phyloP scores from a whole-genome alignment of 768 basidiomycete species.

The Lepiota subincarnata region DNA sequence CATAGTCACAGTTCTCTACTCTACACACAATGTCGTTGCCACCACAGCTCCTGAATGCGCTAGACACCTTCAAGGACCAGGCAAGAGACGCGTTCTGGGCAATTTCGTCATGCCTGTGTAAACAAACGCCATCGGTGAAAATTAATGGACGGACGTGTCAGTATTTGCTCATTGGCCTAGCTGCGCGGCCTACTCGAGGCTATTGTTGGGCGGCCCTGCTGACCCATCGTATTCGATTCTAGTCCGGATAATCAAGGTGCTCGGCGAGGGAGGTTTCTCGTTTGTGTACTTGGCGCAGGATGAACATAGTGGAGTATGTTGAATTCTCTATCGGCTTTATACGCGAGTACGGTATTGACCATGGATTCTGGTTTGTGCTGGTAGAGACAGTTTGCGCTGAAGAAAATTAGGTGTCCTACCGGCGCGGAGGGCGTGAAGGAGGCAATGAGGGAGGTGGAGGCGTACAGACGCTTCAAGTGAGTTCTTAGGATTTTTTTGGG shows the following conservation, averaged over 20 bases:
- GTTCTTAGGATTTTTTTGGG: constrained; percentile 21
- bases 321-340: not conserved
- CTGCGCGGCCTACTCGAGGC: not conserved
- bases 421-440: constrained; percentile 86
- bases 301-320: constrained; percentile 74
- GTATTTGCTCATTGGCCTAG: constrained; percentile 18
- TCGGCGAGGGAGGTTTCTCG: constrained; percentile 95
- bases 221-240: constrained; percentile 5
- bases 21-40: constrained; percentile 25
- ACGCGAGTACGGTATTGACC: not conserved
- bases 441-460: constrained; percentile 86
- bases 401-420: constrained; percentile 93
- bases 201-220: not conserved
- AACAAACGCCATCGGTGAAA: constrained; percentile 83
- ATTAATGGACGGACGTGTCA: constrained; percentile 93
- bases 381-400: constrained; percentile 89
- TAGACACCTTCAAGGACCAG: constrained; percentile 65
- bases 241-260: constrained; percentile 88
- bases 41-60: constrained; percentile 37
- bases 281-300: constrained; percentile 89
- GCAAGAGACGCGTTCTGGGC: constrained; percentile 82
- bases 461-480: constrained; percentile 91
- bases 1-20: not conserved
- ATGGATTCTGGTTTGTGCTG: not conserved
- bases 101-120: constrained; percentile 75